A percentile compares a stretch with the other conserved stretches of the same genome.
phyloP scores from a whole-genome alignment of 2,329 filamentous ascomycete genomes.

The Aspergillus sp. region DNA sequence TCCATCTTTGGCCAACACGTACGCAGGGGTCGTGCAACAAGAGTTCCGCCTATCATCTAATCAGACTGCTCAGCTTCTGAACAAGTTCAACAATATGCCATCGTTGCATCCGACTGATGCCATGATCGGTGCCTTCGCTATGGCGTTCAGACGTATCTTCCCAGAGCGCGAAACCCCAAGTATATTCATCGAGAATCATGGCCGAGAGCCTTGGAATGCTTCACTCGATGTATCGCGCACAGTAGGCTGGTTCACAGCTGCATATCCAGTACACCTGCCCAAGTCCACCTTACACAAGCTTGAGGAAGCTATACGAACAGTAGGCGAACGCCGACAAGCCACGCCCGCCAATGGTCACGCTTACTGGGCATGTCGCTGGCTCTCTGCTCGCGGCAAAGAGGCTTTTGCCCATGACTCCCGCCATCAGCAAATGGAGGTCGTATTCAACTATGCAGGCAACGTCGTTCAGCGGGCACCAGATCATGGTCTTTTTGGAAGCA shows the following conservation, averaged over 20 bases:
- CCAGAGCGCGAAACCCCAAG: slow-evolving; percentile 11
- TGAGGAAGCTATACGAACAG: neutral
- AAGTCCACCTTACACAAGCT: neutral
- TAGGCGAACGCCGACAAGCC: slow-evolving; percentile 9
- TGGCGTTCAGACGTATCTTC: slow-evolving; percentile 14
- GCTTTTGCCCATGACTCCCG: slow-evolving; percentile 1
- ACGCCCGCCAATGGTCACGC: slow-evolving; percentile 14
- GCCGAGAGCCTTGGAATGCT: slow-evolving; percentile 18
- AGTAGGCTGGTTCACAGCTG: slow-evolving; percentile 19
- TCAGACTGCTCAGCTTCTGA: slow-evolving; percentile 4
- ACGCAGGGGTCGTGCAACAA: neutral
- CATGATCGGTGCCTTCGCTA: slow-evolving; percentile 12
- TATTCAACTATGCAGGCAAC: slow-evolving; percentile 20
- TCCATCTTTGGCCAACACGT: neutral
- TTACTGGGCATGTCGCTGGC: slow-evolving; percentile 19
- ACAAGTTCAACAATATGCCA: slow-evolving; percentile 5
- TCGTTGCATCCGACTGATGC: slow-evolving; percentile 13
- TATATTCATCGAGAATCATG: slow-evolving; percentile 23
- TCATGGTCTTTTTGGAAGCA: neutral
- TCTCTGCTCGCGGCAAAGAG: slow-evolving; percentile 1
- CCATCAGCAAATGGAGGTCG: slow-evolving; percentile 14
- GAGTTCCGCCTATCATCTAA: slow-evolving; percentile 3
- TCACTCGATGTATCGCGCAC: slow-evolving; percentile 15
- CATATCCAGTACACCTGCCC: slow-evolving; percentile 5
- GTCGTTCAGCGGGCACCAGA: slow-evolving; percentile 1